Evolutionary conservation across 1,284 basidiomycete species (phyloP), one percentile per base, ranked within the genome.

Genomic region (Hemileia vastatrix): DNA sequence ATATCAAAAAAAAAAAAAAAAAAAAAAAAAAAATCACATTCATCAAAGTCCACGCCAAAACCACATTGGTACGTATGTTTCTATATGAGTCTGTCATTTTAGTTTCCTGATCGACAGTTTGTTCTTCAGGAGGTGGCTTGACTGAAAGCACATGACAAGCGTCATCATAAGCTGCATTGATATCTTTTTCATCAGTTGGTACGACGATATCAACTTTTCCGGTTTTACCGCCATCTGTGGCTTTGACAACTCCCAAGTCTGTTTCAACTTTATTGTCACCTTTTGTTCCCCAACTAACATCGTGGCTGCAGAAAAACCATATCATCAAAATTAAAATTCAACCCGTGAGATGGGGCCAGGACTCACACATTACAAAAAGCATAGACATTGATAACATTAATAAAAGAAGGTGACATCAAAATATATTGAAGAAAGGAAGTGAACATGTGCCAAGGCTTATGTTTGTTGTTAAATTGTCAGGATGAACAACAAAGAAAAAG

Each of bases 371-470:
- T 69, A 53, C 66, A 72, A 58, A 68, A 68, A 1, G 86, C 88
- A 70, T 88, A 90, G 57, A 90, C 87, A 73, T 94, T 94, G 64
- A 94, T 81, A 13, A 95, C 87, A 61, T 86, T 83, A 74, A 93
- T 92, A 71, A 93, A 96, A 0, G 90, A 90, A 3, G 94, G 93
- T 0, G 89, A 87, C 79, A 94, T 84, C 58, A 97, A 80, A 21
- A 93, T 78, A 73, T 96, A 97, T 76, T 96, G 93, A 13, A 92
- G 47, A 77, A 95, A 94, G n/a, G 86, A 89, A 0, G 93, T 95
- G 72, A 95, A 63, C 65, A 79, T 70, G 72, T 94, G 91, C 84
- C 88, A 88, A 2, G 90, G 90, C 71, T 93, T 87, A 67, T 8
- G 40, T n/a, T n/a, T n/a, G n/a, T n/a, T n/a, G n/a, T n/a, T n/a